A percentile compares a stretch with the other conserved stretches of the same genome.
These are phyloP conservation scores for California macrophylla DNA, from an alignment of 441 rosid species.

Conservation along the genomic window DNA sequence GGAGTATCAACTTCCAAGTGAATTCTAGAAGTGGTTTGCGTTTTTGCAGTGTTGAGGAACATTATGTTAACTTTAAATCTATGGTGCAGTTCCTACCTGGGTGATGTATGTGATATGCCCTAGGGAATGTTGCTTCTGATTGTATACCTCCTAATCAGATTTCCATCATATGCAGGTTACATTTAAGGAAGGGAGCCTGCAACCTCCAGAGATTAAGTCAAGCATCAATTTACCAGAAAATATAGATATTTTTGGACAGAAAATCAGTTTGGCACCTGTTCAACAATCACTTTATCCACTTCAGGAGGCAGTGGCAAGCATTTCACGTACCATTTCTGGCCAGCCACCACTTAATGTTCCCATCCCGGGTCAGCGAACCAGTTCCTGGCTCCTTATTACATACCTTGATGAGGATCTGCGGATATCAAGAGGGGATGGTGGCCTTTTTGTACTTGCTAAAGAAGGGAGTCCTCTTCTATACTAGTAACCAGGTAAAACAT, in stretches of 20 bases:
- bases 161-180: conserved; percentile 41
- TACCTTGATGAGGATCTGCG: conserved; percentile 79
- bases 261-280: conserved; percentile 47
- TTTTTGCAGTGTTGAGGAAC: neutral
- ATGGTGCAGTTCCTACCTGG: neutral
- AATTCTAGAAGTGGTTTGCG: neutral
- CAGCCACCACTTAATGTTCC: conserved; percentile 78
- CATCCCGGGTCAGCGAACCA: conserved; percentile 54
- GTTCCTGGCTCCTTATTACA: conserved; percentile 79
- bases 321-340: conserved; percentile 60
- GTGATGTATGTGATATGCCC: neutral
- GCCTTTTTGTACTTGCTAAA: conserved; percentile 79
- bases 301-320: conserved; percentile 58
- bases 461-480: conserved; percentile 79
- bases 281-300: conserved; percentile 69
- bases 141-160: neutral
- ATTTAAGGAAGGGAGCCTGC: conserved; percentile 72
- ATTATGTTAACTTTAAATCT: neutral
- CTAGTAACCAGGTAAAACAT: conserved; percentile 24
- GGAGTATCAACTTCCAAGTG: neutral
- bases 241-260: conserved; percentile 63
- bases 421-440: conserved; percentile 93
- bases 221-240: conserved; percentile 58
- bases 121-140: neutral
- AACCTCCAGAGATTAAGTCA: conserved; percentile 76